phyloP scores from a whole-genome alignment of 768 basidiomycete species.

The Leucocoprinus leucothites region DNA sequence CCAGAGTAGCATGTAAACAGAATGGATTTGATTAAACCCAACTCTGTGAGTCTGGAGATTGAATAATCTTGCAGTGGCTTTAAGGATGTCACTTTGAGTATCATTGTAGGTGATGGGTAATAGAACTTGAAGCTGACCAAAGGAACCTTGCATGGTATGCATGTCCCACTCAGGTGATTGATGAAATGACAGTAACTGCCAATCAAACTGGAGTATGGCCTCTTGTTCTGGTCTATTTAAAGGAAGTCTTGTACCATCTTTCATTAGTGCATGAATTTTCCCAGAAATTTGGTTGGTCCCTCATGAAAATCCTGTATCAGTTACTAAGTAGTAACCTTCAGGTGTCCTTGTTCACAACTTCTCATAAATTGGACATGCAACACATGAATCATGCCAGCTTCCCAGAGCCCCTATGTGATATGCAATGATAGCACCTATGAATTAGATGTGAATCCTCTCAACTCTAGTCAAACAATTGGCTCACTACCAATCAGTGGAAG shows the following conservation, averaged over 20 bases:
- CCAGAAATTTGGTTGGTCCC: constrained; percentile 28
- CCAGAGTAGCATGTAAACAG: constrained; percentile 41
- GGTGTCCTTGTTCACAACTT: constrained; percentile 30
- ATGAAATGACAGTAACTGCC: constrained; percentile 38
- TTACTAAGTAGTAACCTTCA: constrained; percentile 37
- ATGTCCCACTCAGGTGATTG: constrained; percentile 56
- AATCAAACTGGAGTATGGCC: constrained; percentile 26
- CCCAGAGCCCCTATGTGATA: constrained; percentile 37
- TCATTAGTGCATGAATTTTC: constrained; percentile 35
- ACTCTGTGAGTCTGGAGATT: constrained; percentile 32
- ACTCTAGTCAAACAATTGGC: no score
- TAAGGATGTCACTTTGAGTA: constrained; percentile 28
- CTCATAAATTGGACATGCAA: constrained; percentile 37
- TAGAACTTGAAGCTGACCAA: constrained; percentile 41
- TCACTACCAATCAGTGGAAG: no score
- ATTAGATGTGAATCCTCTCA: no score
- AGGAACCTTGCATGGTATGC: constrained; percentile 40
- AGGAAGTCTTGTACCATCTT: constrained; percentile 23
- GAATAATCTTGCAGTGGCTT: constrained; percentile 28
- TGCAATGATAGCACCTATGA: constrained; percentile 4
- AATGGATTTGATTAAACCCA: constrained; percentile 39
- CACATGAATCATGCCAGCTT: constrained; percentile 46
- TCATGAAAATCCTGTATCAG: constrained; percentile 45
- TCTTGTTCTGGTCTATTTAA: constrained; percentile 18
- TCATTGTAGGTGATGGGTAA: constrained; percentile 28